These are phyloP conservation scores for Cryptococcus sp. DNA, from an alignment of 1,284 basidiomycete species.

Conservation along the genomic window DNA sequence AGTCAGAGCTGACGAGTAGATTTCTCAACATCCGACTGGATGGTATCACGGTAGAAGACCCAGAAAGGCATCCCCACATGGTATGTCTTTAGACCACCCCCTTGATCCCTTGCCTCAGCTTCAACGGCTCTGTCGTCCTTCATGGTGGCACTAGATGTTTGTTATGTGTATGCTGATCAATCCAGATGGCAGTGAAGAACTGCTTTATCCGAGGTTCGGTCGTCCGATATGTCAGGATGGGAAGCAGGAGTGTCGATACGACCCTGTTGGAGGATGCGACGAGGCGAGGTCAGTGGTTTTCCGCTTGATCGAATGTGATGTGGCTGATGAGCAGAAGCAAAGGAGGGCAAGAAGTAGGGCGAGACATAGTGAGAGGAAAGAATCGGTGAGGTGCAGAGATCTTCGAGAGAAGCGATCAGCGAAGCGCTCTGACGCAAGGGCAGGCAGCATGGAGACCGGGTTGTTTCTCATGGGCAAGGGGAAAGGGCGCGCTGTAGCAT, in stretches of 20 bases:
- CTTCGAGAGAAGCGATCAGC: too few species aligned
- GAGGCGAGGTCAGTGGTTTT: constrained; percentile 67
- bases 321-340: constrained; percentile 26
- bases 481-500: too few species aligned
- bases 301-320: not conserved
- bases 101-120: not conserved
- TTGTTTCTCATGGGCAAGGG: too few species aligned
- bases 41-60: constrained; percentile 86
- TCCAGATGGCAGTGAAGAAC: constrained; percentile 95
- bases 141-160: too few species aligned
- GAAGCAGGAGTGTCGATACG: constrained; percentile 88
- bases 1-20: constrained; percentile 48
- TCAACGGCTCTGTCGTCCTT: too few species aligned
- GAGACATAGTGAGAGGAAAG: not conserved
- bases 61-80: constrained; percentile 95
- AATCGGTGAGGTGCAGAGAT: too few species aligned
- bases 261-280: constrained; percentile 96
- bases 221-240: constrained; percentile 93
- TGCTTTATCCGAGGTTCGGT: constrained; percentile 98
- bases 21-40: constrained; percentile 97
- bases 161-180: not conserved
- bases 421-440: too few species aligned
- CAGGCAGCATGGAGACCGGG: too few species aligned
- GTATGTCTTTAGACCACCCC: constrained; percentile 50
- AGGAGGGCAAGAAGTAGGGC: constrained; percentile 35